Percentiles rank a stretch among this genome's conserved stretches.
Conservation (phyloP, 495 filamentous ascomycete species). For the Hyaloscypha bicolor region DNA sequence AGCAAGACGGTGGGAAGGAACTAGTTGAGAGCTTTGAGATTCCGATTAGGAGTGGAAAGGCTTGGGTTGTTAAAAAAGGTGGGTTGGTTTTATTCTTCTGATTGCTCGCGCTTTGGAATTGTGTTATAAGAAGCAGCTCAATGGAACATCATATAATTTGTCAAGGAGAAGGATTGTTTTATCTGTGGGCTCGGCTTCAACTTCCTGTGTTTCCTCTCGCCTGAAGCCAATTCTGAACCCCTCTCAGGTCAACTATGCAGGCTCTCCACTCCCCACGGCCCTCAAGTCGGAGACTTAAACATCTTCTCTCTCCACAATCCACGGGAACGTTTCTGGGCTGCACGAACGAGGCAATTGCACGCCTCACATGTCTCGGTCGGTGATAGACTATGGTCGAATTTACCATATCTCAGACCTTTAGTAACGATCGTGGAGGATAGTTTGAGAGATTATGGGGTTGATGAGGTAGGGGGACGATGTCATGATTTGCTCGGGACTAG, state of each 20-base stretch:
- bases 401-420: conserved; percentile 76
- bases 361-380: conserved; percentile 68
- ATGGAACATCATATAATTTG: too few relatives aligned
- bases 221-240: conserved; percentile 6
- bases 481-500: conserved; percentile 79
- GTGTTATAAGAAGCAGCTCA: too few relatives aligned
- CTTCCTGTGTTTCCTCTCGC: not conserved
- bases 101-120: not conserved
- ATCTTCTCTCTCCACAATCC: conserved; percentile 78
- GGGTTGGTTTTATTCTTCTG: not conserved
- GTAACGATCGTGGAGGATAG: conserved; percentile 72
- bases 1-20: conserved; percentile 35
- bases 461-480: conserved; percentile 57
- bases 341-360: conserved; percentile 76
- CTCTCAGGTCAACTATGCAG: conserved; percentile 62
- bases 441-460: conserved; percentile 55
- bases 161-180: too few relatives aligned
- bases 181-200: too few relatives aligned
- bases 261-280: conserved; percentile 71
- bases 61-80: conserved; percentile 59
- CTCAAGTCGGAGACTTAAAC: conserved; percentile 82
- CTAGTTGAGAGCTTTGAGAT: conserved; percentile 46
- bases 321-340: conserved; percentile 78
- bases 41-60: conserved; percentile 60
- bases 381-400: conserved; percentile 74